Base-by-base conservation (phyloP, 1,284 basidiomycete species). In the Lentinus polychrous region DNA sequence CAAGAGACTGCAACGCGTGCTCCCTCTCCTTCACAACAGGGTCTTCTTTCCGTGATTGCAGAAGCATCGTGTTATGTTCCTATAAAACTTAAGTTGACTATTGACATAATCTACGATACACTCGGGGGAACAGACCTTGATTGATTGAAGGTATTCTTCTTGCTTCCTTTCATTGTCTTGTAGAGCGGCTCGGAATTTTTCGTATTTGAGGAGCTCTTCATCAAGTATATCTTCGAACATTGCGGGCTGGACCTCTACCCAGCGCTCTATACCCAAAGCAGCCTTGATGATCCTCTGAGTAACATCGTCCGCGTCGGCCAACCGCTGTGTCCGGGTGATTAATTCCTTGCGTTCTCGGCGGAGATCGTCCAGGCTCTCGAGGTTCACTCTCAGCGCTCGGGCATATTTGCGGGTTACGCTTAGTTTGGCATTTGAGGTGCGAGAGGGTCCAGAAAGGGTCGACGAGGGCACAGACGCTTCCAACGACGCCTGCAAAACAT, bases 221-320 rank as follows among this genome's bases (percentile, higher is more conserved):
- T 94, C 87, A 24, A 88, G 80, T 12, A 91, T 71, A 51, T 86
- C 83, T 59, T 93, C 88, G 60, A 95, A 94, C 82, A 87, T 87
- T 20, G 83, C 84, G 0, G 92, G 84, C 45, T 82, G 79, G 12
- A 92, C 80, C 59, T 91, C 85, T 1, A 78, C 76, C 60, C 86
- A 77, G 8, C 79, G 70, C 60, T 82, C 76, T 55, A 86, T 72
- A 3, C 75, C 75, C 35, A 74, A 70, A 1, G 89, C 83, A 39
- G 83, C 83, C 48, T 74, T 76, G 55, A 88, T 60, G 24, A 98
- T 81, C 1, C 80, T 74, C 2, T 79, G 71, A 6, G 79, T 76
- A 46, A 96, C 83, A 59, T 96, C 87, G 57, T 97, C 94, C 0
- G 74, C 72, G 5, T 78, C 75, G 0, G 81, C 75, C 3, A 86